These are phyloP conservation scores for Cordyceps militaris DNA, from an alignment of 2,329 filamentous ascomycete genomes.

Conservation along the genomic window DNA sequence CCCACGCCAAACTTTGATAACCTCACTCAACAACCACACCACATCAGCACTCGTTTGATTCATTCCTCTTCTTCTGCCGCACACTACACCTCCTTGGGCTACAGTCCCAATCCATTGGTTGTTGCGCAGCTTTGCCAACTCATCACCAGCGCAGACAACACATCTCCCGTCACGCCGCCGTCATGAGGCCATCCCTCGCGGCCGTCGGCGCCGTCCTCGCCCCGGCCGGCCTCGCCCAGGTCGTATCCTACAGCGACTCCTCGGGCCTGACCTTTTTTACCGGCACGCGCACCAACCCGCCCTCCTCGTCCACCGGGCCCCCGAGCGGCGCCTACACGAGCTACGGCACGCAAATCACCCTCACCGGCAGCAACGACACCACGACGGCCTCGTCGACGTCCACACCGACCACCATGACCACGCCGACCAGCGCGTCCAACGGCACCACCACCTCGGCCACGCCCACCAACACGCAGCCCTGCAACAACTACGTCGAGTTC, in stretches of 20 bases:
- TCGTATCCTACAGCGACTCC: slow-evolving; percentile 25
- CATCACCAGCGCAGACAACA: neutral
- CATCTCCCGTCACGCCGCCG: neutral
- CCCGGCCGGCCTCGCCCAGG: slow-evolving; percentile 7
- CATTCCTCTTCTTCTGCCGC: neutral
- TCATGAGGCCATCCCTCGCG: slow-evolving; percentile 1
- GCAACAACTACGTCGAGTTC: slow-evolving; percentile 73
- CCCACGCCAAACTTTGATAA: neutral
- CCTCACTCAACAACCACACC: neutral
- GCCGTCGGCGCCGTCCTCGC: slow-evolving; percentile 1
- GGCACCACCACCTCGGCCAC: slow-evolving; percentile 33
- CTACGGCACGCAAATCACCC: slow-evolving; percentile 35
- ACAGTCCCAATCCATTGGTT: neutral
- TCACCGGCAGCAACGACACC: slow-evolving; percentile 26
- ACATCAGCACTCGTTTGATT: neutral
- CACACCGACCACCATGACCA: slow-evolving; percentile 26
- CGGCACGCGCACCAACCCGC: slow-evolving; percentile 30
- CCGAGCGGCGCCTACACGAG: slow-evolving; percentile 40
- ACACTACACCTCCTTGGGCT: neutral
- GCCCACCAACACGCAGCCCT: slow-evolving; percentile 63
- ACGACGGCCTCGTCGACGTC: slow-evolving; percentile 26
- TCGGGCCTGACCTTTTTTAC: slow-evolving; percentile 30
- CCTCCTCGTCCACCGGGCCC: slow-evolving; percentile 32
- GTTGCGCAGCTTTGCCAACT: neutral
- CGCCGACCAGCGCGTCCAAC: slow-evolving; percentile 21